phyloP scores from a whole-genome alignment of 139 green algal species.

The Mesotaenium endlicherianum region DNA sequence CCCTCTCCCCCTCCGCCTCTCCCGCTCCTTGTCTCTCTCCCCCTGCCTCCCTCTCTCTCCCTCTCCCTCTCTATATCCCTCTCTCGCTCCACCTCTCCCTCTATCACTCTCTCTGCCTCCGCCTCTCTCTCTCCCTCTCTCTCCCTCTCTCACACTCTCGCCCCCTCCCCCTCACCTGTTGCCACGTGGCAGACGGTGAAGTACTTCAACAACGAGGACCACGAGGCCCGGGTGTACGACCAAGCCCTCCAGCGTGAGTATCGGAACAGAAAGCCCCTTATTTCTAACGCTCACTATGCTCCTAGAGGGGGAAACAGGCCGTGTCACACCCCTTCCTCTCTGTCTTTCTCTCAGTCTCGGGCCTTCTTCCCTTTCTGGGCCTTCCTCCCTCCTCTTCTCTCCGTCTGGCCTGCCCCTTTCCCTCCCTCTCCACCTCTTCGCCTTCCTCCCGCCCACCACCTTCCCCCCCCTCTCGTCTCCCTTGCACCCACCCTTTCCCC shows the following conservation, averaged over 20 bases:
- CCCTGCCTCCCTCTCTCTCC: no score
- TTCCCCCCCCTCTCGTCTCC: background rate
- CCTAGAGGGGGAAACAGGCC: background rate
- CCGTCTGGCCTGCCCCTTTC: background rate
- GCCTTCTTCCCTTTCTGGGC: background rate
- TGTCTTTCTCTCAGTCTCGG: background rate
- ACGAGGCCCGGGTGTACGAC: conserved; percentile 82
- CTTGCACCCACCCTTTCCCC: background rate
- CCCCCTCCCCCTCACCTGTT: background rate
- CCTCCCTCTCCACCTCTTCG: background rate
- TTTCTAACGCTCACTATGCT: background rate
- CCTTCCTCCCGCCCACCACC: background rate
- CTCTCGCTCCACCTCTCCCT: background rate
- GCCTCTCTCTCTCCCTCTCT: background rate
- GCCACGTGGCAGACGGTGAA: conserved; percentile 51
- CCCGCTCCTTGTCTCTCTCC: background rate
- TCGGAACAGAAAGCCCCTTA: background rate
- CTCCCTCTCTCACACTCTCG: background rate
- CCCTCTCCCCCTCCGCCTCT: background rate
- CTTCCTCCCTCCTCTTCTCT: background rate
- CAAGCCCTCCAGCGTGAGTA: conserved; percentile 64
- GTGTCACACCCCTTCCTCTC: background rate
- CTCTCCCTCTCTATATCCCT: background rate
- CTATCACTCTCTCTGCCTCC: background rate
- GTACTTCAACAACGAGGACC: conserved; percentile 84